These are phyloP conservation scores for Neurospora africana DNA, from an alignment of 495 filamentous ascomycete species.

Conservation along the genomic window DNA sequence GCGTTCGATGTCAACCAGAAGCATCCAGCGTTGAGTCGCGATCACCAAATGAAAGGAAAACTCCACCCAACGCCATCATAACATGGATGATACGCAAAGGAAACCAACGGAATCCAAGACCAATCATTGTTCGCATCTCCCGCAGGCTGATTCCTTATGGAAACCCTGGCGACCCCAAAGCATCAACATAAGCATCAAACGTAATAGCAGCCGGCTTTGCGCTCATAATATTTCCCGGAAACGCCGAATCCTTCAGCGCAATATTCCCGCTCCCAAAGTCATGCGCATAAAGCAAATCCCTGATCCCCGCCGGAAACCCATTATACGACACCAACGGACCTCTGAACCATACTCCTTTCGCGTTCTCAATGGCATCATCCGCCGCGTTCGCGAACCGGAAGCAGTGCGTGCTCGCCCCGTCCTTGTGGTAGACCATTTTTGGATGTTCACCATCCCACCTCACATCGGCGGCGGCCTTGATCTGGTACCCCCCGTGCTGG, in stretches of 20 bases:
- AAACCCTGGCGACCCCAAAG: constrained; percentile 24
- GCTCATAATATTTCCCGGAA: constrained; percentile 18
- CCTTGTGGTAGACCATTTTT: constrained; percentile 37
- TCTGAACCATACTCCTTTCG: constrained; percentile 28
- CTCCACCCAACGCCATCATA: neutral
- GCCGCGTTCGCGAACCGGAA: constrained; percentile 31
- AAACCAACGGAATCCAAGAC: neutral
- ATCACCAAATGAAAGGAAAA: neutral
- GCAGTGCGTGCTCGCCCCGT: constrained; percentile 28
- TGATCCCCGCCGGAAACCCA: constrained; percentile 20
- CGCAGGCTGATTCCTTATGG: neutral
- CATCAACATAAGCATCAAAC: constrained; percentile 29
- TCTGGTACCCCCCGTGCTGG: constrained; percentile 29
- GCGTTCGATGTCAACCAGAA: neutral
- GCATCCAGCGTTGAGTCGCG: neutral
- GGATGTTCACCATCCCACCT: constrained; percentile 34
- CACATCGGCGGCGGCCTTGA: constrained; percentile 21
- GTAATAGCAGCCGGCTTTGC: constrained; percentile 20
- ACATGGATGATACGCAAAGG: neutral
- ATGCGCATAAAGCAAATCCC: constrained; percentile 18
- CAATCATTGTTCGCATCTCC: neutral
- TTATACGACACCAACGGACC: constrained; percentile 29
- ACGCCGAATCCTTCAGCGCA: constrained; percentile 28
- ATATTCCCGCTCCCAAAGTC: constrained; percentile 25
- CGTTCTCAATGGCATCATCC: constrained; percentile 34